Conservation (phyloP, 2,329 filamentous ascomycete genomes). For the Diaporthe ilicicola region DNA sequence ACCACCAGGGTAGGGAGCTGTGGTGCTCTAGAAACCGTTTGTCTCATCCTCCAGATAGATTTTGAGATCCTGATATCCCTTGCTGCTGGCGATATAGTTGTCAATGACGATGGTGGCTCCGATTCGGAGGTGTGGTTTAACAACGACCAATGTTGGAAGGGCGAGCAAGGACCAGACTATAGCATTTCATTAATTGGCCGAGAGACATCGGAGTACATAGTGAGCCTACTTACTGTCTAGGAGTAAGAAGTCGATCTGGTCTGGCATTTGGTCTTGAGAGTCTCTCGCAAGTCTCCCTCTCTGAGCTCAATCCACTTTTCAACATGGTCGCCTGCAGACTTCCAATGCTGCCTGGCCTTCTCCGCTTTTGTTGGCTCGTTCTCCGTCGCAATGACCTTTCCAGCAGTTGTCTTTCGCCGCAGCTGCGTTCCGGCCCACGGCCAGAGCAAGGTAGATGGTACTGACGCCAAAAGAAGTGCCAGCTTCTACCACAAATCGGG, state of each 20-base stretch:
- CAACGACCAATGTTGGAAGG: no score
- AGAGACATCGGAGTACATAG: no score
- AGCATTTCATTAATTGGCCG: neutral
- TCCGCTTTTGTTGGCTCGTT: slow-evolving; percentile 25
- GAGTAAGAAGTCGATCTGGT: slow-evolving; percentile 46
- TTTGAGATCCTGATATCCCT: no score
- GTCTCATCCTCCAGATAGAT: no score
- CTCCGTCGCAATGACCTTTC: slow-evolving; percentile 29
- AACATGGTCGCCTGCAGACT: slow-evolving; percentile 42
- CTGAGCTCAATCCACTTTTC: slow-evolving; percentile 46
- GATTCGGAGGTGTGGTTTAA: no score
- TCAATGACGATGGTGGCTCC: no score
- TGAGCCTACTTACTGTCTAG: slow-evolving; percentile 51
- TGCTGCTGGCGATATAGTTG: no score
- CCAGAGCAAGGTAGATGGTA: slow-evolving; percentile 33
- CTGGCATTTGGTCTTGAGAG: slow-evolving; percentile 40
- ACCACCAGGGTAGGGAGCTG: no score
- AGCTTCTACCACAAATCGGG: slow-evolving; percentile 29
- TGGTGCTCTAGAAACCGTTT: no score
- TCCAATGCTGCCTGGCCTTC: slow-evolving; percentile 43
- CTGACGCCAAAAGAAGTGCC: slow-evolving; percentile 32
- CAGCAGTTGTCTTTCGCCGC: neutral
- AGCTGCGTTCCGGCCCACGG: slow-evolving; percentile 22
- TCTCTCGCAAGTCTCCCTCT: slow-evolving; percentile 50
- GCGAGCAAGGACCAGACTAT: no score